Conservation (phyloP, 495 filamentous ascomycete genomes). For the Evernia prunastri region DNA sequence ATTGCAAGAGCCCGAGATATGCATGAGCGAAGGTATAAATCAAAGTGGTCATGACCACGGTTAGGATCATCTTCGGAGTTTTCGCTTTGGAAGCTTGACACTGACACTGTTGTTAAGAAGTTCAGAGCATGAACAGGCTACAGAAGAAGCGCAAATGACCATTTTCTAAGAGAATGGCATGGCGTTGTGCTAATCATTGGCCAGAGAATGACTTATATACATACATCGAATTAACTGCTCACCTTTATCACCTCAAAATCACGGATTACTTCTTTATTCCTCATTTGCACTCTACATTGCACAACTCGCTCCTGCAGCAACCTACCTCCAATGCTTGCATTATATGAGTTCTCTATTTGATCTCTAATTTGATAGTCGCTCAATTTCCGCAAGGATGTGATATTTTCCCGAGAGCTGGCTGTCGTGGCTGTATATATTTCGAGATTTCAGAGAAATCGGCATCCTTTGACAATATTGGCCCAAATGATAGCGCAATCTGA, state of each 20-base stretch:
- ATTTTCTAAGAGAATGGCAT: neutral
- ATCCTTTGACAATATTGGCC: neutral
- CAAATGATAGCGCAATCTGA: neutral
- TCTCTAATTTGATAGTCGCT: neutral
- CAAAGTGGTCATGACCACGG: slow-evolving; percentile 8
- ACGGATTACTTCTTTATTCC: neutral
- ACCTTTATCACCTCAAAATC: neutral
- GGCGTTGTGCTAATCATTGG: neutral
- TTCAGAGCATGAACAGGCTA: neutral
- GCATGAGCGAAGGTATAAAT: slow-evolving; percentile 17
- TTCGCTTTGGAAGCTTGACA: neutral
- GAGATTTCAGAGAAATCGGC: neutral
- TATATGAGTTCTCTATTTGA: neutral
- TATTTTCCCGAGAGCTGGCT: neutral
- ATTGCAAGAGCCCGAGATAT: slow-evolving; percentile 17
- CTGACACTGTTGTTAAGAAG: neutral
- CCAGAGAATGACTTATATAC: neutral
- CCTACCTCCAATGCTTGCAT: neutral
- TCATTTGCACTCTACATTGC: neutral
- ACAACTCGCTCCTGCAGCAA: neutral
- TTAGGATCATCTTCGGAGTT: neutral
- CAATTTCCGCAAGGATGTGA: neutral
- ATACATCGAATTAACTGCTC: neutral
- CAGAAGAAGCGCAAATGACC: neutral
- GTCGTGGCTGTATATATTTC: too few species aligned